Conservation (phyloP, 1,284 basidiomycete genomes). For the Amylostereum areolatum region DNA sequence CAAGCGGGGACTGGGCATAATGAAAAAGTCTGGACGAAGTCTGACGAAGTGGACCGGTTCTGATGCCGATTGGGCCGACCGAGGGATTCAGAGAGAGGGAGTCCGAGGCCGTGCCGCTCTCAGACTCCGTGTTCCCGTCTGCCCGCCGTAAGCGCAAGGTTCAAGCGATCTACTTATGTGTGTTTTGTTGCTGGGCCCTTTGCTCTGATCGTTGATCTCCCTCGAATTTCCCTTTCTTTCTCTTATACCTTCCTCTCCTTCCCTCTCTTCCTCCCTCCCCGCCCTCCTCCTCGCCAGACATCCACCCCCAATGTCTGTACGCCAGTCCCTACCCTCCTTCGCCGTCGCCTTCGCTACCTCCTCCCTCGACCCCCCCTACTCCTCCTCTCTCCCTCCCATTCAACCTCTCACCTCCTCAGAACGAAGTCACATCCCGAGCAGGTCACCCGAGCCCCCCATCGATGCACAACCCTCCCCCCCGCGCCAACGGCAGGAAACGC, state of each 20-base stretch:
- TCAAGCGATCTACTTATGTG: neutral
- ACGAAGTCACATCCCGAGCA: slow-evolving; percentile 10
- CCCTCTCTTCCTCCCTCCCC: slow-evolving; percentile 3
- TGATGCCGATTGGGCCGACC: neutral
- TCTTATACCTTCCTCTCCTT: neutral
- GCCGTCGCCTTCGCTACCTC: slow-evolving; percentile 61
- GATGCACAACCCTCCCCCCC: neutral
- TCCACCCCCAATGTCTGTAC: slow-evolving; percentile 30
- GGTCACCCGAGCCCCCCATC: neutral
- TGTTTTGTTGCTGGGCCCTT: neutral
- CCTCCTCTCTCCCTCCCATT: slow-evolving; percentile 60
- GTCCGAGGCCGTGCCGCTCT: neutral
- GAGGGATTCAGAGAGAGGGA: neutral
- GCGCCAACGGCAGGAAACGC: slow-evolving; percentile 36
- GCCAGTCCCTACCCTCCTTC: slow-evolving; percentile 69
- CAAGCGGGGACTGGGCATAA: neutral
- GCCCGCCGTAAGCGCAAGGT: neutral
- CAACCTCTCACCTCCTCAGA: slow-evolving; percentile 34
- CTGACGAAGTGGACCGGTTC: neutral
- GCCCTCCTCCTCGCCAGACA: neutral
- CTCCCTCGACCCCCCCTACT: slow-evolving; percentile 39
- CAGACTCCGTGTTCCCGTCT: neutral
- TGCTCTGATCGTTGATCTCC: neutral
- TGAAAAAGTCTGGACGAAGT: neutral
- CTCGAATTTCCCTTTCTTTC: neutral